Percentiles rank a stretch among this genome's conserved stretches.
Evolutionary conservation across 805 yeast species (phyloP).

Genomic region (Saturnispora mendoncae): DNA sequence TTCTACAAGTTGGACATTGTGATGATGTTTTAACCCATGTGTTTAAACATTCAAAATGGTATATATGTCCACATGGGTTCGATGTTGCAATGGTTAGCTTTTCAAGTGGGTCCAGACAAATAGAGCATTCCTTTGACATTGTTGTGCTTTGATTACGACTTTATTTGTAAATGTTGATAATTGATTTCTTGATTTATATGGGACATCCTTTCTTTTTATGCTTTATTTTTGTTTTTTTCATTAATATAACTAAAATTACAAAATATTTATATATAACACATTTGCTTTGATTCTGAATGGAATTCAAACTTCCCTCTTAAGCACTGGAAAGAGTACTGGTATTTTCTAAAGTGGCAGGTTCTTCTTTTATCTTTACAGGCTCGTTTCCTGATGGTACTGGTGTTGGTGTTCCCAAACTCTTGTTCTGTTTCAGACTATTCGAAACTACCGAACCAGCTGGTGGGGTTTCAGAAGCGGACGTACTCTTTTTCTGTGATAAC

Average conservation of each 20-base stretch:
- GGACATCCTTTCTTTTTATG: too few species aligned
- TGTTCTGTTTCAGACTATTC: not conserved
- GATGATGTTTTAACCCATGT: slow-evolving; percentile 31
- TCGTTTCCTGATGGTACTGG: not conserved
- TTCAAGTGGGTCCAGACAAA: slow-evolving; percentile 25
- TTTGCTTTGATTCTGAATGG: not conserved
- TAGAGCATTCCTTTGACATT: slow-evolving; percentile 21
- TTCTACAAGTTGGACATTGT: slow-evolving; percentile 23
- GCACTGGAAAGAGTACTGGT: not conserved
- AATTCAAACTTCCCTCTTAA: not conserved
- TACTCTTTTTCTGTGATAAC: slow-evolving; percentile 23
- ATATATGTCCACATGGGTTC: slow-evolving; percentile 28
- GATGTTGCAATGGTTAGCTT: slow-evolving; percentile 21
- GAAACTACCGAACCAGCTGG: not conserved
- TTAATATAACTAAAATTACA: slow-evolving; percentile 7
- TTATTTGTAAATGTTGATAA: too few species aligned
- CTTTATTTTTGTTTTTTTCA: not conserved
- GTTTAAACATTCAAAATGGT: slow-evolving; percentile 29
- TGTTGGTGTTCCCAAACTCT: not conserved
- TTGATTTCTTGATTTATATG: too few species aligned
- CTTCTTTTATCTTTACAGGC: not conserved
- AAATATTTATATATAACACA: slow-evolving; percentile 6
- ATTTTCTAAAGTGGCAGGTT: slow-evolving; percentile 1
- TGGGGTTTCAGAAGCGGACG: slow-evolving; percentile 3
- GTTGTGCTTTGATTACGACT: not conserved